Percentiles rank a stretch among this genome's conserved stretches.
phyloP scores from a whole-genome alignment of 768 basidiomycete species.

The Peribolospora baueri region DNA sequence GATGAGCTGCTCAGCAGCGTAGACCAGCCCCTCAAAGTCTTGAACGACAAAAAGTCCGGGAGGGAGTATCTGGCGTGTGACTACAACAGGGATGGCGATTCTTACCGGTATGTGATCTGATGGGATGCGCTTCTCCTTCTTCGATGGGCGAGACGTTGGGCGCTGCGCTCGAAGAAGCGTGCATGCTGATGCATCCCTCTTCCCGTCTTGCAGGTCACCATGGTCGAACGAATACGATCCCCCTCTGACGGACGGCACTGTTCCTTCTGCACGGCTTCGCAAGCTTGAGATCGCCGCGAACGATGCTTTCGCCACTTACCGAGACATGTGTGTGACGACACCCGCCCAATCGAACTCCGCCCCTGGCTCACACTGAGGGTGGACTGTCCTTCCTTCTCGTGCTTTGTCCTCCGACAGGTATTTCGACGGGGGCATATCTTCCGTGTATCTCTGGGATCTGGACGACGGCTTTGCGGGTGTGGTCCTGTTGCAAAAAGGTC shows the following conservation, averaged over 20 bases:
- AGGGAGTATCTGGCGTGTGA: conserved; percentile 46
- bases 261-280: conserved; percentile 58
- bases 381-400: background rate
- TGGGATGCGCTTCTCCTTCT: background rate
- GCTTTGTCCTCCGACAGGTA: conserved; percentile 32
- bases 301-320: conserved; percentile 89
- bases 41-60: conserved; percentile 53
- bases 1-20: conserved; percentile 87
- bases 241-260: conserved; percentile 49
- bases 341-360: background rate
- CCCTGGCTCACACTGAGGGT: background rate
- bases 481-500: conserved; percentile 84
- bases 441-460: conserved; percentile 92
- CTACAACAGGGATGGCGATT: conserved; percentile 16
- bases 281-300: conserved; percentile 82
- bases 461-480: conserved; percentile 96
- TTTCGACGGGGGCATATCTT: conserved; percentile 92
- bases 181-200: conserved; percentile 1
- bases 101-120: conserved; percentile 7
- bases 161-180: background rate
- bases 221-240: conserved; percentile 89
- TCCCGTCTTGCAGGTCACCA: conserved; percentile 42
- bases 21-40: conserved; percentile 71
- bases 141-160: background rate
- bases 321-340: conserved; percentile 45